Percentiles rank a stretch among this genome's conserved stretches.
These are phyloP conservation scores for Metschnikowia hibisci DNA, from an alignment of 805 yeast species.

Conservation along the genomic window DNA sequence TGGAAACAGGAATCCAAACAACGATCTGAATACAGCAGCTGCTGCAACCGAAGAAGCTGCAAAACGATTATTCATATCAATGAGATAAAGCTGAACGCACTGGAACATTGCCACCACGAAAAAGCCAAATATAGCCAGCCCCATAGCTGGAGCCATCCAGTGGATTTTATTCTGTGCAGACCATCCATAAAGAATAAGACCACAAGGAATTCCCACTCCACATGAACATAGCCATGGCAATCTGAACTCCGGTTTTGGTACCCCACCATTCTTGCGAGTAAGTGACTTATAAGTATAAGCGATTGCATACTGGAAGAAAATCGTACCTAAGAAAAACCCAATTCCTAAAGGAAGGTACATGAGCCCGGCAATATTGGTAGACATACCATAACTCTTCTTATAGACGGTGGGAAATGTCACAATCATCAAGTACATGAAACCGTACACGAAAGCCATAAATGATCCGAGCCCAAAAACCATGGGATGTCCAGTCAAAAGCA, in stretches of 20 bases:
- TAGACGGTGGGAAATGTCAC: constrained; percentile 57
- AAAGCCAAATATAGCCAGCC: constrained; percentile 56
- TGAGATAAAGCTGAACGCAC: constrained; percentile 61
- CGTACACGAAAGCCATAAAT: constrained; percentile 63
- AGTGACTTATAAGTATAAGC: constrained; percentile 38
- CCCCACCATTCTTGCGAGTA: constrained; percentile 45
- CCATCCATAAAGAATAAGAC: constrained; percentile 73
- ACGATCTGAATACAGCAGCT: constrained; percentile 62
- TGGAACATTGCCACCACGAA: constrained; percentile 64
- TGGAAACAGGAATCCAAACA: constrained; percentile 69
- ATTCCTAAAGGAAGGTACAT: constrained; percentile 56
- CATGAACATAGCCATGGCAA: constrained; percentile 46
- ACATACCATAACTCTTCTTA: constrained; percentile 43
- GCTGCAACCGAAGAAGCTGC: constrained; percentile 71
- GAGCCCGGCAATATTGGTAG: constrained; percentile 49
- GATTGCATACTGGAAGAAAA: constrained; percentile 45
- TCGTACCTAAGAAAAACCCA: constrained; percentile 50
- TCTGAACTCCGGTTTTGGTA: constrained; percentile 58
- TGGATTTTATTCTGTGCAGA: constrained; percentile 51
- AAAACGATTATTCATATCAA: constrained; percentile 64
- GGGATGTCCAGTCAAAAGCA: constrained; percentile 52
- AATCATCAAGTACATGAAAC: constrained; percentile 60
- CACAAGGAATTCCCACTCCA: constrained; percentile 53
- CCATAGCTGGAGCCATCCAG: constrained; percentile 64
- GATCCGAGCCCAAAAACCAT: constrained; percentile 61